Evolutionary conservation across 2,329 filamentous ascomycete genomes (phyloP), one percentile per base, ranked within the genome.

Genomic region (Aspergillus alliaceus): DNA sequence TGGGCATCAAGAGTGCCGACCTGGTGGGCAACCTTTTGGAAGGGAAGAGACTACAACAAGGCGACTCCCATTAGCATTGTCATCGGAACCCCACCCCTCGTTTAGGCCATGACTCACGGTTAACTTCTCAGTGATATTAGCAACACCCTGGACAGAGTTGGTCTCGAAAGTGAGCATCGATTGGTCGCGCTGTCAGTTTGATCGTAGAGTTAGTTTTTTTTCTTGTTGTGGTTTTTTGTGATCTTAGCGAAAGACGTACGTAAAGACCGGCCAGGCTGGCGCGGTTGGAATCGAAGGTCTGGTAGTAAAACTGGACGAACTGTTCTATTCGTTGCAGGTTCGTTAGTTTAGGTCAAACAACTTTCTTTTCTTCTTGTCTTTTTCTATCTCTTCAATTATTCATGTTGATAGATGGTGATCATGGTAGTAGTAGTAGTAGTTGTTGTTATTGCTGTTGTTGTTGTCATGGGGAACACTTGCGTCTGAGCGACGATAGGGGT

Each of bases 121-220:
- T 60, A 98, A 85, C 84, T 97, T 97, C 76, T 91, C 86, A 54
- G 88, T 79, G 68, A 99, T 97, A 31, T 73, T 73, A 24, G 66
- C 71, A 34, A 79, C 78, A 61, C 93, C 93, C 69, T 86, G 81
- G 59, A 85, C 76, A 14, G 88, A 86, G 44, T 80, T 68, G 47
- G 83, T 87, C 84, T 98, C 91, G 71, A 97, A 98, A 51, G 93
- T 97, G 77, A 98, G 83, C 90, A 96, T 96, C 49, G 95, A 98
- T 59, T 88, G 76, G 4, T 89, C 84, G 70, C 90, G 86, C 91
- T 96, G 66, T 70, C 56, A 46, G 18, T 61, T 35, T 24, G 6
- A n/a, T 15, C 15, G 8, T 4, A 59, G 20, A 4, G 42, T 66
- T 46, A 66, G 60, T 47, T 27, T 32, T 22, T n/a, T 18, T 20